A percentile compares a stretch with the other conserved stretches of the same genome.
These are phyloP conservation scores for Cicer cuneatum DNA, from an alignment of 306 rosid genomes.

Conservation along the genomic window DNA sequence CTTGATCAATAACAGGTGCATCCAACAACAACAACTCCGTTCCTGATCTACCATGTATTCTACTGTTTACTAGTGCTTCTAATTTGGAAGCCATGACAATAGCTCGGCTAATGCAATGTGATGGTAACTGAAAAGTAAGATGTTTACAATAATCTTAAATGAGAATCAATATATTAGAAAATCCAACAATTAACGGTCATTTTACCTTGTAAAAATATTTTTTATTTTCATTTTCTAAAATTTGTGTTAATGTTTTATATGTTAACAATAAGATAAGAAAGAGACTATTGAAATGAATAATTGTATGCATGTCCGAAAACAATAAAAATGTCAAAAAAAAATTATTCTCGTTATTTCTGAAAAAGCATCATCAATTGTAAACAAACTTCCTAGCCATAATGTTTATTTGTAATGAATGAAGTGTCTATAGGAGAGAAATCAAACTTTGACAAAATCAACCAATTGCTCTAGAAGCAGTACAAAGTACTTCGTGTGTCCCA, in stretches of 20 bases:
- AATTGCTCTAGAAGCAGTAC: conserved; percentile 22
- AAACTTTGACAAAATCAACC: conserved; percentile 7
- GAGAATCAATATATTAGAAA: conserved; percentile 24
- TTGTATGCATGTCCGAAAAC: too few relatives aligned
- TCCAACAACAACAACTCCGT: conserved; percentile 44
- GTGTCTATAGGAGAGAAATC: neutral
- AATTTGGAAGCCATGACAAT: conserved; percentile 74
- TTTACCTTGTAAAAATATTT: too few relatives aligned
- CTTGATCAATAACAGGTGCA: conserved; percentile 38
- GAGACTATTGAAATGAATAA: too few relatives aligned
- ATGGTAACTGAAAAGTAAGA: conserved; percentile 68
- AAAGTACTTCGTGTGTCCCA: neutral
- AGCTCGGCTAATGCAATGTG: conserved; percentile 71
- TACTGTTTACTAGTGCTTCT: conserved; percentile 64
- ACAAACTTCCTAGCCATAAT: conserved; percentile 25
- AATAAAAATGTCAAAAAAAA: too few relatives aligned
- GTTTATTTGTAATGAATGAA: conserved; percentile 26
- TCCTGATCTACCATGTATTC: conserved; percentile 51
- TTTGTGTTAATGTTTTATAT: too few relatives aligned
- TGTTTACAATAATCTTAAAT: conserved; percentile 23
- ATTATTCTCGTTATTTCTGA: too few relatives aligned
- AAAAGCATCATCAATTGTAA: neutral
- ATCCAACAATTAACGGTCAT: conserved; percentile 4
- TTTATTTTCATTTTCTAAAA: too few relatives aligned
- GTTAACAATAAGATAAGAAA: too few relatives aligned